A percentile compares a stretch with the other conserved stretches of the same genome.
Evolutionary conservation across 495 filamentous ascomycete species (phyloP).

Genomic region (Penicillium chermesinum): DNA sequence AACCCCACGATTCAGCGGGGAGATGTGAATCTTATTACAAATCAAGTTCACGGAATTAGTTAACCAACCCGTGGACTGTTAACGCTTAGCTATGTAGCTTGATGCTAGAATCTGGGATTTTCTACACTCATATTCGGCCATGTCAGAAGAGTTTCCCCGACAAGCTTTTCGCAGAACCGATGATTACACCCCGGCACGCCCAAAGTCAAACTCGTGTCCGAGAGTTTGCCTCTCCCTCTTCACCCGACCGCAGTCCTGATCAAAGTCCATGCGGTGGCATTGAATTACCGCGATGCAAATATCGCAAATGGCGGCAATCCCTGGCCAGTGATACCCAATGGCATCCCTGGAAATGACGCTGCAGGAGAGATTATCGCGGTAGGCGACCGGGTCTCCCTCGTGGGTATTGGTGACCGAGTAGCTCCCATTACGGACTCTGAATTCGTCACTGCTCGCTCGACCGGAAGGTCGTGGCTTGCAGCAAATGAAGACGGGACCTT

Average conservation of each 20-base stretch:
- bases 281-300: slow-evolving; percentile 44
- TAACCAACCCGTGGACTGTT: no score
- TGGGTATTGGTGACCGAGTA: slow-evolving; percentile 27
- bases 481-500: slow-evolving; percentile 36
- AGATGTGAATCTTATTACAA: no score
- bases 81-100: no score
- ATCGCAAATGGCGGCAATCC: slow-evolving; percentile 36
- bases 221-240: slow-evolving; percentile 17
- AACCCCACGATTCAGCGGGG: not conserved
- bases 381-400: slow-evolving; percentile 23
- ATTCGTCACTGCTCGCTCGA: slow-evolving; percentile 22
- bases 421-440: slow-evolving; percentile 28
- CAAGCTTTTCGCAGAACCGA: slow-evolving; percentile 27
- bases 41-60: not conserved
- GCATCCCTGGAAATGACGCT: slow-evolving; percentile 32
- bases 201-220: slow-evolving; percentile 19
- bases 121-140: no score
- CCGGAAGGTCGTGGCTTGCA: slow-evolving; percentile 26
- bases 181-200: slow-evolving; percentile 25
- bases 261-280: slow-evolving; percentile 35
- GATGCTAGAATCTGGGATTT: no score
- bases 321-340: slow-evolving; percentile 29
- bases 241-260: slow-evolving; percentile 32
- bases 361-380: slow-evolving; percentile 33
- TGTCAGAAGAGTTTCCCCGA: no score